These are phyloP conservation scores for Iris pallida DNA, from an alignment of 116 monocot species.

Conservation along the genomic window DNA sequence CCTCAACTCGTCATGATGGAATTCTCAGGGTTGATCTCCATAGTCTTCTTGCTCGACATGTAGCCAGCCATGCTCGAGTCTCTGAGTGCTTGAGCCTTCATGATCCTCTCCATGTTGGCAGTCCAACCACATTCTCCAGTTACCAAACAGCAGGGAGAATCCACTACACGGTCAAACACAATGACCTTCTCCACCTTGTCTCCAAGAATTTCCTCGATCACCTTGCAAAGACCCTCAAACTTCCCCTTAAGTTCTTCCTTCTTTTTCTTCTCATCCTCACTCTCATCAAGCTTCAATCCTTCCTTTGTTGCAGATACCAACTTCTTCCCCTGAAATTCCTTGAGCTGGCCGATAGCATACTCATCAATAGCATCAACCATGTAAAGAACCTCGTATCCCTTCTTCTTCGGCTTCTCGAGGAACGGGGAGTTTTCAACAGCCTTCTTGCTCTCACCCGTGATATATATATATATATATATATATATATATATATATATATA, in stretches of 20 bases:
- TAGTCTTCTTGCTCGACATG: slow-evolving; percentile 60
- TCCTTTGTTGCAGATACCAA: slow-evolving; percentile 51
- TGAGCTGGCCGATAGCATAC: slow-evolving; percentile 49
- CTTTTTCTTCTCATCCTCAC: slow-evolving; percentile 48
- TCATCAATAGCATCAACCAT: slow-evolving; percentile 61
- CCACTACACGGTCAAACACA: slow-evolving; percentile 46
- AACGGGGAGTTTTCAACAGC: slow-evolving; percentile 57
- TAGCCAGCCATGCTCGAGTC: slow-evolving; percentile 51
- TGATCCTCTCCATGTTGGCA: slow-evolving; percentile 62
- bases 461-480: too few species aligned
- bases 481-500: too few species aligned
- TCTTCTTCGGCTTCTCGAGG: slow-evolving; percentile 53
- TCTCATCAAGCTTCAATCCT: slow-evolving; percentile 48
- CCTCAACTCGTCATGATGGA: slow-evolving; percentile 49
- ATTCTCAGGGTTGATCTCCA: slow-evolving; percentile 63
- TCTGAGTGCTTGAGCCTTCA: slow-evolving; percentile 48
- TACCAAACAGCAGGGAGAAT: slow-evolving; percentile 52
- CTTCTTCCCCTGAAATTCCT: slow-evolving; percentile 58
- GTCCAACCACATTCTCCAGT: slow-evolving; percentile 59
- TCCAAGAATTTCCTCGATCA: slow-evolving; percentile 45
- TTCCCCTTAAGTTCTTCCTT: slow-evolving; percentile 40
- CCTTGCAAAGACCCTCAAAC: slow-evolving; percentile 54
- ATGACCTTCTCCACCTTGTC: slow-evolving; percentile 57
- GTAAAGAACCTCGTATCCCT: slow-evolving; percentile 48
- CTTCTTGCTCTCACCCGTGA: slow-evolving; percentile 61